A percentile compares a stretch with the other conserved stretches of the same genome.
Evolutionary conservation across 441 rosid species (phyloP).

Genomic region (Arabidopsis hybrid): DNA sequence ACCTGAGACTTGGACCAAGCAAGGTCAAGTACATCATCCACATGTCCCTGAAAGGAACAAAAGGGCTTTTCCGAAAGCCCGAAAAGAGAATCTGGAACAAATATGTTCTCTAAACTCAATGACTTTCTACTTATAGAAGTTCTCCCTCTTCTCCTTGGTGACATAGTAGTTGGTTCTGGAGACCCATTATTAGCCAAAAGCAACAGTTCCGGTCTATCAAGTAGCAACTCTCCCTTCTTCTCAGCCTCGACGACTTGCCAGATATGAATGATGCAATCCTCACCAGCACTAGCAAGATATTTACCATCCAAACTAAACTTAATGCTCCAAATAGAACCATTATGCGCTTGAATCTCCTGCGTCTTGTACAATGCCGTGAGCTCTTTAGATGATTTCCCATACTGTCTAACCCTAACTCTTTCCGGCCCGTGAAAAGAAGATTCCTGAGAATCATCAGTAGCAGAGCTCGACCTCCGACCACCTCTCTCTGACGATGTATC

Average conservation of each 20-base stretch:
- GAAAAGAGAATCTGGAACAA: constrained; percentile 63
- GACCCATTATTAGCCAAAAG: constrained; percentile 57
- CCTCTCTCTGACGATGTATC: constrained; percentile 95
- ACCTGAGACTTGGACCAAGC: constrained; percentile 78
- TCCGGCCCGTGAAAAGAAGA: constrained; percentile 82
- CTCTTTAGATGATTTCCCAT: constrained; percentile 71
- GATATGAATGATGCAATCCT: constrained; percentile 71
- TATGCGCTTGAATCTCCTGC: constrained; percentile 80
- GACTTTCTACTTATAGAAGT: constrained; percentile 71
- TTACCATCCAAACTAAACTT: constrained; percentile 85
- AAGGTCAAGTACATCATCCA: constrained; percentile 67
- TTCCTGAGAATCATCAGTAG: constrained; percentile 97
- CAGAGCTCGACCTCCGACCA: constrained; percentile 95
- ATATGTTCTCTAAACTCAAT: constrained; percentile 57
- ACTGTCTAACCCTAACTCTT: constrained; percentile 72
- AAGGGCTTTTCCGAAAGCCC: constrained; percentile 67
- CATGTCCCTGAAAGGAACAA: constrained; percentile 68
- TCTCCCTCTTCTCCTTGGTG: constrained; percentile 65
- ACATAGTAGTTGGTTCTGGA: constrained; percentile 55
- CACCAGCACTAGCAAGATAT: constrained; percentile 83
- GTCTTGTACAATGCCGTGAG: constrained; percentile 67
- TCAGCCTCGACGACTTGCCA: constrained; percentile 72
- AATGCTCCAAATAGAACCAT: constrained; percentile 74
- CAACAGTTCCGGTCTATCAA: constrained; percentile 70
- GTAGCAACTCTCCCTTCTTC: constrained; percentile 75